A percentile compares a stretch with the other conserved stretches of the same genome.
These are phyloP conservation scores for Scutellaria galericulata DNA, from an alignment of 257 asterid species.

Conservation along the genomic window DNA sequence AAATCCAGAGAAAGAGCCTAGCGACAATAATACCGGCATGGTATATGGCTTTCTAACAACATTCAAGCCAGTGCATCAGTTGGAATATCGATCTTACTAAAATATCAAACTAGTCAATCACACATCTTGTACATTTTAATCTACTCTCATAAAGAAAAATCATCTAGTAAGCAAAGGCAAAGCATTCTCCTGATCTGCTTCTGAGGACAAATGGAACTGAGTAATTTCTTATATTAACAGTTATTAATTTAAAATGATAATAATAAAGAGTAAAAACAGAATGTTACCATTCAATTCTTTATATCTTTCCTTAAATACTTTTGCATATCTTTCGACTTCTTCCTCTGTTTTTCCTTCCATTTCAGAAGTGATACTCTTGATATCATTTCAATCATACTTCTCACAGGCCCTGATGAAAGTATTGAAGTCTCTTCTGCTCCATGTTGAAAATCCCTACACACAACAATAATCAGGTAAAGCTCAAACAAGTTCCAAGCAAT, in stretches of 20 bases:
- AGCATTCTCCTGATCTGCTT: not conserved
- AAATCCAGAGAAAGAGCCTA: not conserved
- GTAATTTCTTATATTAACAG: not conserved
- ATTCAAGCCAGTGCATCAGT: not conserved
- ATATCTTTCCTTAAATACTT: conserved; percentile 89
- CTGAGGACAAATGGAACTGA: not conserved
- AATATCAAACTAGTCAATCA: not conserved
- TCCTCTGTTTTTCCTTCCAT: conserved; percentile 96
- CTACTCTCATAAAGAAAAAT: not conserved
- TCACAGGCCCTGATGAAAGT: conserved; percentile 97
- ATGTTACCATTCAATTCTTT: conserved; percentile 82
- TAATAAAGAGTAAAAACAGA: not conserved
- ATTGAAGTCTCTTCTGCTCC: conserved; percentile 98
- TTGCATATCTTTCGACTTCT: conserved; percentile 93
- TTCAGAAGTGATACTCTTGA: conserved; percentile 85
- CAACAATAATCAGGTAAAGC: conserved; percentile 31
- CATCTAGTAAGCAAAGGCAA: not conserved
- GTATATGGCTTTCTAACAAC: not conserved
- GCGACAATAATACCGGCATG: not conserved
- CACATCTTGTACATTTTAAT: not conserved
- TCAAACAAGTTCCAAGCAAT: conserved; percentile 21
- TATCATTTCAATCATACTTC: conserved; percentile 89
- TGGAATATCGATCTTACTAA: not conserved
- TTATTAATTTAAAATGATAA: too few species aligned
- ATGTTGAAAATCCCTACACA: conserved; percentile 85